Conservation (phyloP, 1,284 basidiomycete genomes). For the Phellinidium pouzarii region DNA sequence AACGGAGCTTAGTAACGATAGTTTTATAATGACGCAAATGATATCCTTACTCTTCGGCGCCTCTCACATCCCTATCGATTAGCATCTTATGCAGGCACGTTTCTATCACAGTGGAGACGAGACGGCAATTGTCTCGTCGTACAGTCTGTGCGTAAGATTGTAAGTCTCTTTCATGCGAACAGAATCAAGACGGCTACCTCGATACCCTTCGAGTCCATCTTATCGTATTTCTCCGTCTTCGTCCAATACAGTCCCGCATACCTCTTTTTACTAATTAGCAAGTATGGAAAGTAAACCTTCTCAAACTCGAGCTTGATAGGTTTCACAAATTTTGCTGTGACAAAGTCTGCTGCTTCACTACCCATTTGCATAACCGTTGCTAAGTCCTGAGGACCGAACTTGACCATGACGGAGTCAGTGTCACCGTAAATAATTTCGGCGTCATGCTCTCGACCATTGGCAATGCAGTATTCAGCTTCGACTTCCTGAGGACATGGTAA, state of each 20-base stretch:
- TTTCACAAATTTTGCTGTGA: conserved; percentile 84
- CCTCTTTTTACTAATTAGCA: conserved; percentile 95
- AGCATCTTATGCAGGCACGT: conserved; percentile 96
- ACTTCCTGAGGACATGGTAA: conserved; percentile 56
- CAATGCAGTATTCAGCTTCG: conserved; percentile 78
- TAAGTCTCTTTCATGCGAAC: not conserved
- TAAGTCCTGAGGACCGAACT: conserved; percentile 85
- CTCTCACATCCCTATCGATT: conserved; percentile 88
- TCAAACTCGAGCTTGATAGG: conserved; percentile 98
- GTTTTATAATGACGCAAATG: conserved; percentile 4
- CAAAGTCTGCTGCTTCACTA: conserved; percentile 89
- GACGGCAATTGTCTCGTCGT: conserved; percentile 90
- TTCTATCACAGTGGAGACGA: conserved; percentile 93
- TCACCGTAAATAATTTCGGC: conserved; percentile 95
- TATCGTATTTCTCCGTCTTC: conserved; percentile 86
- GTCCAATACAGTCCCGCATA: conserved; percentile 98
- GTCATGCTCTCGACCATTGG: conserved; percentile 80
- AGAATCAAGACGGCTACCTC: conserved; percentile 53
- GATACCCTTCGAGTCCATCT: conserved; percentile 98
- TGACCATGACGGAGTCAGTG: conserved; percentile 97
- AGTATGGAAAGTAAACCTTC: conserved; percentile 95
- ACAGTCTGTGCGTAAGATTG: conserved; percentile 61
- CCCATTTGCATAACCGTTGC: conserved; percentile 84
- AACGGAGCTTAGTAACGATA: conserved; percentile 7
- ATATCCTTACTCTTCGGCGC: conserved; percentile 76